Percentiles rank a stretch among this genome's conserved stretches.
Evolutionary conservation across 805 yeast species (phyloP).

Genomic region (Torulaspora maleeae): DNA sequence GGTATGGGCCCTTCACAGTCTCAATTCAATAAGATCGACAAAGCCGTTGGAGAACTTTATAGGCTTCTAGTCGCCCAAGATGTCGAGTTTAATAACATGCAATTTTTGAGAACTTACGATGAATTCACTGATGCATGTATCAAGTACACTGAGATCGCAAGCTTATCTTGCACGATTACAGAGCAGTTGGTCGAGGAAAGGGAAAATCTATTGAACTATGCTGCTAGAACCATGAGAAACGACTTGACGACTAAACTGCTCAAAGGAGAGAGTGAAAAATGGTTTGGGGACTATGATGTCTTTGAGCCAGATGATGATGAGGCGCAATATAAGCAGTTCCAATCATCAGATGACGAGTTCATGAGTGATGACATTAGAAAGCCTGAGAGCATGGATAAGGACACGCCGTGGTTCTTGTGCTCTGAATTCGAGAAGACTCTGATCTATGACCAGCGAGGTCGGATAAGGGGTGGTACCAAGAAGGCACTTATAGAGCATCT

Average conservation of each 20-base stretch:
- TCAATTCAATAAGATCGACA: slow-evolving; percentile 34
- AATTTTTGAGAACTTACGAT: slow-evolving; percentile 33
- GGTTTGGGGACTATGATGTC: slow-evolving; percentile 26
- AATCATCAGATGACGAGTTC: slow-evolving; percentile 5
- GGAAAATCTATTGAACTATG: slow-evolving; percentile 63
- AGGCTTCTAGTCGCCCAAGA: slow-evolving; percentile 45
- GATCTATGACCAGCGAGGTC: slow-evolving; percentile 63
- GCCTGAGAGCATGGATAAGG: slow-evolving; percentile 38
- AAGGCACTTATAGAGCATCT: slow-evolving; percentile 75
- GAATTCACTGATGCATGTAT: slow-evolving; percentile 33
- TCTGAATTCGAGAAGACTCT: slow-evolving; percentile 58
- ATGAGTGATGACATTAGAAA: slow-evolving; percentile 5
- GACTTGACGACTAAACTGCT: slow-evolving; percentile 59
- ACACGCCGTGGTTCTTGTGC: slow-evolving; percentile 67
- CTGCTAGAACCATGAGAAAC: slow-evolving; percentile 73
- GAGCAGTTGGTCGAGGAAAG: slow-evolving; percentile 64
- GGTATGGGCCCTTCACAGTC: slow-evolving; percentile 14
- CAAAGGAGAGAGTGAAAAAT: slow-evolving; percentile 42
- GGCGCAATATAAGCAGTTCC: neutral
- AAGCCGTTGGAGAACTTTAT: slow-evolving; percentile 46
- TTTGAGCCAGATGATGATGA: slow-evolving; percentile 18
- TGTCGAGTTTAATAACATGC: slow-evolving; percentile 39
- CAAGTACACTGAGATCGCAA: slow-evolving; percentile 36
- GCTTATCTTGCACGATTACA: slow-evolving; percentile 39
- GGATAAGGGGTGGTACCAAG: slow-evolving; percentile 76